phyloP scores from a whole-genome alignment of 1,284 basidiomycete genomes.

The Hemileia vastatrix region DNA sequence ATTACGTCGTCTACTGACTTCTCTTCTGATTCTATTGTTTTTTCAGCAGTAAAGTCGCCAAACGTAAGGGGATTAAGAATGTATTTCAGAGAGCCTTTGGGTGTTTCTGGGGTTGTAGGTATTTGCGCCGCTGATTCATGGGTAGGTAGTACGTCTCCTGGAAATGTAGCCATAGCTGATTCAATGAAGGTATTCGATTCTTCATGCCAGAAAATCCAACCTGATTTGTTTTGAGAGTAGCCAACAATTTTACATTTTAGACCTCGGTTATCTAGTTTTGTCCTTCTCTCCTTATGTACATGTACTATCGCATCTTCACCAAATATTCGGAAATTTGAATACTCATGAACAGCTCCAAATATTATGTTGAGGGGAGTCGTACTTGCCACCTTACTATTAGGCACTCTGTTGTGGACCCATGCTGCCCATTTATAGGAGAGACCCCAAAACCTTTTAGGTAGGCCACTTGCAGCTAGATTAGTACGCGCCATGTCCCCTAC shows the following conservation, averaged over 20 bases:
- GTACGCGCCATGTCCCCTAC: not conserved
- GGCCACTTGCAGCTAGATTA: not conserved
- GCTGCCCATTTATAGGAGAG: not conserved
- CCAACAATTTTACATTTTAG: not conserved
- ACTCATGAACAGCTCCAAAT: not conserved
- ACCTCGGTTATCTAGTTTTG: not conserved
- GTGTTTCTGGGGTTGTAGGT: not conserved
- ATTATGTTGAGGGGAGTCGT: not conserved
- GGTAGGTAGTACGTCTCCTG: not conserved
- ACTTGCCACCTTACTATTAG: not conserved
- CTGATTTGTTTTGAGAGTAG: not conserved
- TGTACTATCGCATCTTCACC: not conserved
- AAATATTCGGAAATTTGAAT: not conserved
- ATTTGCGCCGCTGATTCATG: not conserved
- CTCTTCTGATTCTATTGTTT: not conserved
- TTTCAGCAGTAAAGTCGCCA: not conserved
- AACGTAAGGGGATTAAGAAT: not conserved
- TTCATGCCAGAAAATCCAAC: constrained; percentile 3
- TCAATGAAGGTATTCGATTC: not conserved
- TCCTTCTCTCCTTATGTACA: not conserved
- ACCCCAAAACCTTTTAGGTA: not conserved
- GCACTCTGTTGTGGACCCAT: not conserved
- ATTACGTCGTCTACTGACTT: not conserved
- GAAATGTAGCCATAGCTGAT: not conserved
- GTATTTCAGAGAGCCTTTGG: not conserved